These are phyloP conservation scores for Citrus australasica DNA, from an alignment of 345 rosid genomes.

Conservation along the genomic window DNA sequence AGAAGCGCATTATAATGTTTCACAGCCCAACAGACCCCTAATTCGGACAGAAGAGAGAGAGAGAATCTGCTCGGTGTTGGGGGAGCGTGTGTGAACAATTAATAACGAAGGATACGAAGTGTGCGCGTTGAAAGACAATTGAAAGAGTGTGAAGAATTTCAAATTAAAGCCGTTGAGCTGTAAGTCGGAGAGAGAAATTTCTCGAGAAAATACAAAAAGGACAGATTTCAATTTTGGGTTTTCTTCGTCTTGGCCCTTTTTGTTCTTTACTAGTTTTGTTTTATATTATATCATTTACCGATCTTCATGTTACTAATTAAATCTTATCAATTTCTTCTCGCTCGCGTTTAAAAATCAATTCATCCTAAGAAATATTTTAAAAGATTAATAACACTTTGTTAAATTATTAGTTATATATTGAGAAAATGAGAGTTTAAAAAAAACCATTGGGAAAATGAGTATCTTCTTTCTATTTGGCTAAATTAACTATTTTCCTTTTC, in stretches of 20 bases:
- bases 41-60: not conserved
- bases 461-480: too few relatives aligned
- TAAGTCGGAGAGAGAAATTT: conserved; percentile 25
- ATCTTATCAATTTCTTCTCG: too few relatives aligned
- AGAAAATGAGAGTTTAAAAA: too few relatives aligned
- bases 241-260: conserved; percentile 11
- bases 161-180: conserved; percentile 35
- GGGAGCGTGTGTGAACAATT: not conserved
- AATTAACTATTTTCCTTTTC: too few relatives aligned
- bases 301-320: not conserved
- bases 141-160: conserved; percentile 18
- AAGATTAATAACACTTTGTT: too few relatives aligned
- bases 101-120: not conserved
- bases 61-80: not conserved
- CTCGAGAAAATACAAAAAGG: conserved; percentile 57
- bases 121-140: conserved; percentile 23
- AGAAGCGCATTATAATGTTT: conserved; percentile 5
- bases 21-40: conserved; percentile 6
- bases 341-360: too few relatives aligned
- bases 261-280: not conserved
- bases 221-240: not conserved
- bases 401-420: too few relatives aligned
- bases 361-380: too few relatives aligned
- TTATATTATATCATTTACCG: not conserved
- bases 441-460: too few relatives aligned